phyloP scores from a whole-genome alignment of 2,329 filamentous ascomycete species.

The Anisogramma anomala region DNA sequence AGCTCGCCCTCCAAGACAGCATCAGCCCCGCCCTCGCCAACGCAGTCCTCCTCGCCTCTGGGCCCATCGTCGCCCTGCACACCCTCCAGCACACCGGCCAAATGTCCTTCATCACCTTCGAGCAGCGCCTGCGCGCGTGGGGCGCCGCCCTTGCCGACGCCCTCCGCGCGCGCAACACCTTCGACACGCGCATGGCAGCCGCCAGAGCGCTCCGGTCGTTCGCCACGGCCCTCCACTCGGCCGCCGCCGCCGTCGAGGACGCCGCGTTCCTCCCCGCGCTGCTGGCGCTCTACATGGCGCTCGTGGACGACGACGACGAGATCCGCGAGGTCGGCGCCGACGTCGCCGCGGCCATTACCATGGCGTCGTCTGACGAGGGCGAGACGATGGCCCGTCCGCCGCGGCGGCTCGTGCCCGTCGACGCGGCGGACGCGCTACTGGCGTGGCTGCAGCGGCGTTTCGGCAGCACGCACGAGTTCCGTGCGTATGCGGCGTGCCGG shows the following conservation, averaged over 20 bases:
- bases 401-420: slow-evolving; percentile 32
- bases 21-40: slow-evolving; percentile 39
- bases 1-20: slow-evolving; percentile 24
- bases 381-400: too few species aligned
- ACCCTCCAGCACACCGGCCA: slow-evolving; percentile 13
- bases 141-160: slow-evolving; percentile 38
- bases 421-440: slow-evolving; percentile 35
- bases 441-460: slow-evolving; percentile 30
- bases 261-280: slow-evolving; percentile 46
- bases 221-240: slow-evolving; percentile 23
- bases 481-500: slow-evolving; percentile 29
- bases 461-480: slow-evolving; percentile 26
- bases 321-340: slow-evolving; percentile 29
- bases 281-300: slow-evolving; percentile 58
- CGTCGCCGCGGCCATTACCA: slow-evolving; percentile 4
- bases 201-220: slow-evolving; percentile 43
- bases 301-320: slow-evolving; percentile 89
- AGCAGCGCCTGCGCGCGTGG: slow-evolving; percentile 29
- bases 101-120: slow-evolving; percentile 10
- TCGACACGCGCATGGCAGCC: slow-evolving; percentile 53
- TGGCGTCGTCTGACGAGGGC: not conserved
- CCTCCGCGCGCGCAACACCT: slow-evolving; percentile 40
- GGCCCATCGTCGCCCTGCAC: slow-evolving; percentile 31
- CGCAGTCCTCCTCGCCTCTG: slow-evolving; percentile 37
- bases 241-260: slow-evolving; percentile 16